Base-by-base conservation (phyloP, 306 rosid genomes). In the Corylus heterophylla region DNA sequence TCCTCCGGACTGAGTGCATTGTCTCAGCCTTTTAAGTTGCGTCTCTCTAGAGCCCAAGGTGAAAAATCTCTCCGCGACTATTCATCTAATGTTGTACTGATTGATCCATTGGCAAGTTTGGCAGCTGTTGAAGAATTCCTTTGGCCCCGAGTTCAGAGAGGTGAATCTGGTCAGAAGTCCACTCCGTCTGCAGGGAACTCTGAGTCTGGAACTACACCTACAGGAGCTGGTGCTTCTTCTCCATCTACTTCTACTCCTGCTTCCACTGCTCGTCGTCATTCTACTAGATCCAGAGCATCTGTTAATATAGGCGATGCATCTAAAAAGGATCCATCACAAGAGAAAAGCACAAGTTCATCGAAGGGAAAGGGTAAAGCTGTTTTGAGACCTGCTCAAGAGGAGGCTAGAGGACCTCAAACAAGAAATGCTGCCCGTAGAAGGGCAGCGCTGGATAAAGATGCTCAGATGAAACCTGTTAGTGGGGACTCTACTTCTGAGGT, bases 401-500 rank as follows among this genome's bases (percentile, higher is more conserved):
- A 91, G 85, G 76, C 85, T 73, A 88, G 90, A 83, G 96, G 97
- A 35, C 92, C 97, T 58, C 99, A 96, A 86, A 96, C 99, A 22
- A 96, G 99, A 84, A 96, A 90, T 82, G 90, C 96, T 63, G 79
- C 94, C 51, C 97, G 98, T 76, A 87, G 96, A 82, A 89, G 91
- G 78, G 97, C 93, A 81, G 93, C 91, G 73, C 79, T 91, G 56
- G 92, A 91, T 87, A 93, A 96, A 87, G 99, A 96, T 78, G 85
- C 92, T 70, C 94, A 85, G 74, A 75, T 84, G 87, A 93, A 96
- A 78, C 90, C 92, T 75, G 86, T 78, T 56, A 86, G 83, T 70
- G 98, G 93, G 80, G 98, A 96, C 85, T 91, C 98, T 74, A 93
- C 98, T 47, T 96, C 99, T 73, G 99, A 96, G 99, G 99, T 96